Conservation (phyloP, 2,329 filamentous ascomycete genomes). For the Diaporthe nobilis region DNA sequence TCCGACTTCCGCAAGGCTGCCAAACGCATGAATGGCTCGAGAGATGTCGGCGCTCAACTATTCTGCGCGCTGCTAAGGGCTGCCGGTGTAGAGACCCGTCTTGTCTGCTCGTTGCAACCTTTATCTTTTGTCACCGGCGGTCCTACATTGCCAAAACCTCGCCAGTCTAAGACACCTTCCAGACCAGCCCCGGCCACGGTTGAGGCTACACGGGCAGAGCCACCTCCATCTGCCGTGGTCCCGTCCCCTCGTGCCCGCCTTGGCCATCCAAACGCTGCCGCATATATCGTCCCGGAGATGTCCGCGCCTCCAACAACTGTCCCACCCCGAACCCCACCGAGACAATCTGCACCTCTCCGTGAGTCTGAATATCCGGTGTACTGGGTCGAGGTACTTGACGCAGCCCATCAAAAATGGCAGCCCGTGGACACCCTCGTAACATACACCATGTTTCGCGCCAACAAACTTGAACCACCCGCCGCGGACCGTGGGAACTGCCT, state of each 20-base stretch:
- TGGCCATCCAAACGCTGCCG: constrained; percentile 68
- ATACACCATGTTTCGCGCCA: constrained; percentile 80
- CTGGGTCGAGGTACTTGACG: constrained; percentile 94
- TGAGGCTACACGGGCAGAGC: constrained; percentile 40
- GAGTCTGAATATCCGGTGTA: constrained; percentile 88
- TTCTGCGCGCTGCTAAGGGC: constrained; percentile 89
- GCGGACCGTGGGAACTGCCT: constrained; percentile 83
- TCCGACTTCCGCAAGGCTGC: constrained; percentile 82
- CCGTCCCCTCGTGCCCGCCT: constrained; percentile 63
- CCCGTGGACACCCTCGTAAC: constrained; percentile 89
- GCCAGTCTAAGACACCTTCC: constrained; percentile 49
- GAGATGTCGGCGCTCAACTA: constrained; percentile 90
- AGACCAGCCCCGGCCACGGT: constrained; percentile 43
- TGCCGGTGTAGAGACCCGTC: constrained; percentile 83
- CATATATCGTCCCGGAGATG: constrained; percentile 63
- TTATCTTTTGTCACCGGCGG: constrained; percentile 76
- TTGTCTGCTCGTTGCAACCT: constrained; percentile 92
- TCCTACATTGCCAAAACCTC: constrained; percentile 62
- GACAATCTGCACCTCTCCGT: constrained; percentile 58
- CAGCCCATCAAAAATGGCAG: constrained; percentile 91
- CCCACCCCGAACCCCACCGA: constrained; percentile 50
- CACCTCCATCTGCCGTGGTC: constrained; percentile 47
- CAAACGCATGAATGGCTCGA: constrained; percentile 79
- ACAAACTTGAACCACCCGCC: constrained; percentile 85
- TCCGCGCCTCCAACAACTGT: constrained; percentile 55